Conservation (phyloP, 2,329 filamentous ascomycete genomes). For the Exophiala viscosa region DNA sequence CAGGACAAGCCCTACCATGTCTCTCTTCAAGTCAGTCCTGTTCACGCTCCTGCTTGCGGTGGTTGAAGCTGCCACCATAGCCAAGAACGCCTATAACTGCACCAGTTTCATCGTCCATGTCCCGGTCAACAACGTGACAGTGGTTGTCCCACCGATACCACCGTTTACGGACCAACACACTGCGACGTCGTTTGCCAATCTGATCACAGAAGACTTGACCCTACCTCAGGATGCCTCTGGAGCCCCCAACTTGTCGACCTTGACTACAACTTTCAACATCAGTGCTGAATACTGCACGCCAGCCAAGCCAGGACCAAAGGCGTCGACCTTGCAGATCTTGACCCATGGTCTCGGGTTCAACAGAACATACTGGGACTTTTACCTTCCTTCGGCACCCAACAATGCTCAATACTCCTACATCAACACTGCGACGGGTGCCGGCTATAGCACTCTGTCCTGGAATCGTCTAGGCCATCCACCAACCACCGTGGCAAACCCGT, state of each 20-base stretch:
- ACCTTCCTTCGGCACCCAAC: slow-evolving; percentile 14
- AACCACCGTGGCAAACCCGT: slow-evolving; percentile 38
- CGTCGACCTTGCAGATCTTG: slow-evolving; percentile 19
- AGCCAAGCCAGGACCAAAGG: slow-evolving; percentile 7
- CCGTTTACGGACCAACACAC: slow-evolving; percentile 14
- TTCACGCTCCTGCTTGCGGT: too few relatives aligned
- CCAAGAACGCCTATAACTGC: slow-evolving; percentile 17
- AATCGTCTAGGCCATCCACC: slow-evolving; percentile 39
- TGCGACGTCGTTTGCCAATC: slow-evolving; percentile 32
- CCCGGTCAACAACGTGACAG: slow-evolving; percentile 17
- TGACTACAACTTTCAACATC: slow-evolving; percentile 76
- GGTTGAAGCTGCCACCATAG: too few relatives aligned
- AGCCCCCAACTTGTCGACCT: slow-evolving; percentile 71
- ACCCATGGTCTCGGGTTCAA: slow-evolving; percentile 24
- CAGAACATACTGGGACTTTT: slow-evolving; percentile 25
- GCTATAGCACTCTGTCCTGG: slow-evolving; percentile 41
- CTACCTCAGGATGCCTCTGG: slow-evolving; percentile 72
- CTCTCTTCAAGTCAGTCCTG: too few relatives aligned
- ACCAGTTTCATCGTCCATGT: slow-evolving; percentile 19
- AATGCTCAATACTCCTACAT: slow-evolving; percentile 21
- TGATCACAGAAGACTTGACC: slow-evolving; percentile 57
- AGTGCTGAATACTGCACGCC: slow-evolving; percentile 41
- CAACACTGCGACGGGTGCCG: slow-evolving; percentile 26
- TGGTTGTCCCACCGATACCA: slow-evolving; percentile 17
- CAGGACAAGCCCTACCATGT: too few relatives aligned